These are phyloP conservation scores for Ustilago esculenta DNA, from an alignment of 1,284 basidiomycete genomes.

Conservation along the genomic window DNA sequence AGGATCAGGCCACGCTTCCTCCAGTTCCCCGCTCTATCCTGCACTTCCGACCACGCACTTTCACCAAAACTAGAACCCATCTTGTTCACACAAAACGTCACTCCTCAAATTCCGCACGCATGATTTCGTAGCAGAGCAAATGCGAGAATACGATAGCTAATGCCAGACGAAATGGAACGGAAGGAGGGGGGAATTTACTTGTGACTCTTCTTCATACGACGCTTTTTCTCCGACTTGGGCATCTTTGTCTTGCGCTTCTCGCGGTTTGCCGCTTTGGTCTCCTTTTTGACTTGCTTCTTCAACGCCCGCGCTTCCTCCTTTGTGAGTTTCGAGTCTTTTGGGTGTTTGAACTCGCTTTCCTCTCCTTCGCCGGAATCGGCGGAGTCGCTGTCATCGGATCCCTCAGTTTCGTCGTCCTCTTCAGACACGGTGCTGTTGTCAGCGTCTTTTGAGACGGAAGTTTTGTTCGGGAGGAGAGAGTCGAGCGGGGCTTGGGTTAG, in stretches of 20 bases:
- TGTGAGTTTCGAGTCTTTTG: constrained; percentile 35
- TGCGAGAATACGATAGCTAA: no score
- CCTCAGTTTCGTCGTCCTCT: constrained; percentile 3
- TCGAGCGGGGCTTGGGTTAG: neutral
- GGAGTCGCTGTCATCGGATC: constrained; percentile 11
- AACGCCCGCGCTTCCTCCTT: constrained; percentile 38
- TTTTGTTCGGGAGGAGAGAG: neutral
- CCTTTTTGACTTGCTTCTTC: constrained; percentile 55
- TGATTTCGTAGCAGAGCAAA: no score
- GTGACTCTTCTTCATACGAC: constrained; percentile 58
- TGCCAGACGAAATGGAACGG: no score
- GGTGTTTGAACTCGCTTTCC: constrained; percentile 5
- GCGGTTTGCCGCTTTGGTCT: constrained; percentile 55
- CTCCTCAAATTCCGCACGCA: no score
- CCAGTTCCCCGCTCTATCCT: no score
- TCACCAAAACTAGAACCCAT: no score
- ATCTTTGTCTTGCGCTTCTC: constrained; percentile 65
- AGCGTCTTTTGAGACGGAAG: neutral
- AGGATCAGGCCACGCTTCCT: no score
- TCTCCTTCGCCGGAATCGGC: constrained; percentile 6
- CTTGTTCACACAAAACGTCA: no score
- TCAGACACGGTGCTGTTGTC: neutral
- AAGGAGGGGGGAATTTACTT: constrained; percentile 26
- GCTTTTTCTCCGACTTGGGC: constrained; percentile 64
- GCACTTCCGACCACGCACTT: neutral